Evolutionary conservation across 2,329 filamentous ascomycete species (phyloP), one percentile per base, ranked within the genome.

Genomic region (Sarocladium kiliense): DNA sequence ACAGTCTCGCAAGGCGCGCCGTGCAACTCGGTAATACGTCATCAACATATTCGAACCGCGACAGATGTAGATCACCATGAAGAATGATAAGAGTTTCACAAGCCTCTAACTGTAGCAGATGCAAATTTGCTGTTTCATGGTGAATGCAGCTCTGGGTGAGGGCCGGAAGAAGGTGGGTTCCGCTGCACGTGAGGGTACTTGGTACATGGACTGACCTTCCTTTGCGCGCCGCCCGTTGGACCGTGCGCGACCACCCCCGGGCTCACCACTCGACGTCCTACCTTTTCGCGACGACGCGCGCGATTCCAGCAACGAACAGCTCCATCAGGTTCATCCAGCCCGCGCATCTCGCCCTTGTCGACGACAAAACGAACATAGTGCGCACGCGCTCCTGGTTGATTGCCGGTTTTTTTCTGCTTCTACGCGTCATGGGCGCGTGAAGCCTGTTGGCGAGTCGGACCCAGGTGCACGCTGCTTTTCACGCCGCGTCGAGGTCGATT

Each of bases 211-310:
- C 44, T 44, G 36, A 18, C 41, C 19, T 30, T 30, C n/a, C 44
- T 18, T 21, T 30, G 16, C 47, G 27, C 47, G 30, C 26, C 36
- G 26, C n/a, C n/a, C n/a, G 30, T 23, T 51, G 47, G 47, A 36
- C 47, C 47, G 47, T 51, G 47, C 47, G 47, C 47, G 47, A 36
- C 27, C 47, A 10, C 47, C 27, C 30, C 9, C 5, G 27, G 30
- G 44, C 11, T 32, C 30, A 32, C 47, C 26, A 23, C 47, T 51
- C 47, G 47, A 34, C 47, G 47, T 27, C 47, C 47, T 51, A n/a
- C 47, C 47, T 51, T 51, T 51, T 51, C 47, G 47, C 47, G 47
- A 51, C 47, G 30, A 51, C 47, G 47, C 47, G 47, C 47, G 47
- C 30, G 47, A 51, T 51, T 47, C 23, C 47, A 9, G 26, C 47